Percentiles rank a stretch among this genome's conserved stretches.
These are phyloP conservation scores for Chalara sp. DNA, from an alignment of 2,329 filamentous ascomycete genomes.

Conservation along the genomic window DNA sequence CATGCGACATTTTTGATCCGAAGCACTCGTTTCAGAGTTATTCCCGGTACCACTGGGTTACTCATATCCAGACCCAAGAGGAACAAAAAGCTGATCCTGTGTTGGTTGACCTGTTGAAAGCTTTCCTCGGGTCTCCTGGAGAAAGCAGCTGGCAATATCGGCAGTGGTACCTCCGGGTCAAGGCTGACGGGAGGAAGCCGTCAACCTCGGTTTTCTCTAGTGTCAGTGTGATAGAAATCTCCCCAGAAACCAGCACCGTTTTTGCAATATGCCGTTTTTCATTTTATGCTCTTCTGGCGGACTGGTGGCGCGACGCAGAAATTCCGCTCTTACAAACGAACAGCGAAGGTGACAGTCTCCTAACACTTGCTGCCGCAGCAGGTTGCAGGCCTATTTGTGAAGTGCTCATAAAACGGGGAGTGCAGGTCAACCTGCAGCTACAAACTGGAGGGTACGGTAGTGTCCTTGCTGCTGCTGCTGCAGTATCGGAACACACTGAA, in stretches of 20 bases:
- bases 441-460: conserved; percentile 4
- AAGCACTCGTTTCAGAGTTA: not conserved
- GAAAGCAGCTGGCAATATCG: conserved; percentile 2
- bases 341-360: not conserved
- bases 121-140: conserved; percentile 2
- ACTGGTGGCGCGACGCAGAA: not conserved
- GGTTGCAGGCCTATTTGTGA: not conserved
- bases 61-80: not conserved
- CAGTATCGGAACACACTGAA: not conserved
- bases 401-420: conserved; percentile 3
- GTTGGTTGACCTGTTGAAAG: not conserved
- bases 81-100: not conserved
- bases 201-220: not conserved
- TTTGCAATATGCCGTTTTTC: conserved; percentile 3
- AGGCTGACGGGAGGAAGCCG: not conserved
- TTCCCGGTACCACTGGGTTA: not conserved
- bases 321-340: not conserved
- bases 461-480: not conserved
- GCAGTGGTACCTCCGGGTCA: not conserved
- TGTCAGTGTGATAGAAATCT: not conserved
- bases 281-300: not conserved
- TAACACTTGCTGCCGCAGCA: not conserved
- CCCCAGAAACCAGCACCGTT: not conserved
- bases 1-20: not conserved
- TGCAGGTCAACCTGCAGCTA: conserved; percentile 7